A percentile compares a stretch with the other conserved stretches of the same genome.
These are phyloP conservation scores for Apiosordaria backusii DNA, from an alignment of 495 filamentous ascomycete species.

Conservation along the genomic window DNA sequence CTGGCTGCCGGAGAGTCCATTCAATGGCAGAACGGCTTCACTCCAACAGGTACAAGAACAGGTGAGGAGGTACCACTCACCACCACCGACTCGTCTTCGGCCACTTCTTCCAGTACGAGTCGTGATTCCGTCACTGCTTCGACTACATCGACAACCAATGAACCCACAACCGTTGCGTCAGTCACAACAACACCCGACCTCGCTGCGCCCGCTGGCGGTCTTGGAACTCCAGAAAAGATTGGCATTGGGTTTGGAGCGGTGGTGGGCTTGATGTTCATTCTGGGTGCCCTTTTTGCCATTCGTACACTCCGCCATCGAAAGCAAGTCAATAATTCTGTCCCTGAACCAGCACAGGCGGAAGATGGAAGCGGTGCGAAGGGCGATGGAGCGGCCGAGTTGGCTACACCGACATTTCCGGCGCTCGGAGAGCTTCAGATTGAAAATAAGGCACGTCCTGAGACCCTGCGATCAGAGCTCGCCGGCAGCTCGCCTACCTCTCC, in stretches of 20 bases:
- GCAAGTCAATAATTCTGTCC: neutral
- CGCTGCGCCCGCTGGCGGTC: neutral
- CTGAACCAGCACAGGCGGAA: neutral
- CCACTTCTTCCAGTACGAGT: neutral
- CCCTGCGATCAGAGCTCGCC: neutral
- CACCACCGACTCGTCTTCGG: neutral
- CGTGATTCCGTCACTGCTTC: neutral
- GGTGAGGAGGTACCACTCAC: neutral
- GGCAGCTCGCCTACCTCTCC: neutral
- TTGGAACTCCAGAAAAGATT: neutral
- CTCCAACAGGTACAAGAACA: constrained; percentile 13
- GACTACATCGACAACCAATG: neutral
- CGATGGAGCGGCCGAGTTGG: neutral
- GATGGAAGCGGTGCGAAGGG: neutral
- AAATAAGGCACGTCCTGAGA: neutral
- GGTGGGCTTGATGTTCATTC: neutral
- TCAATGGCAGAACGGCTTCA: constrained; percentile 25
- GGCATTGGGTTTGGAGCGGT: neutral
- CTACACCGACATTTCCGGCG: neutral
- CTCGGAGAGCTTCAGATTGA: neutral
- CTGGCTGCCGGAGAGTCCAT: constrained; percentile 23
- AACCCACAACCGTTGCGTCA: neutral
- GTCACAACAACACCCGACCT: neutral
- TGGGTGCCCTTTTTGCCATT: neutral
- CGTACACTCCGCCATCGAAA: neutral